Conservation (phyloP, 805 yeast species). For the Barnettozyma pratensis region DNA sequence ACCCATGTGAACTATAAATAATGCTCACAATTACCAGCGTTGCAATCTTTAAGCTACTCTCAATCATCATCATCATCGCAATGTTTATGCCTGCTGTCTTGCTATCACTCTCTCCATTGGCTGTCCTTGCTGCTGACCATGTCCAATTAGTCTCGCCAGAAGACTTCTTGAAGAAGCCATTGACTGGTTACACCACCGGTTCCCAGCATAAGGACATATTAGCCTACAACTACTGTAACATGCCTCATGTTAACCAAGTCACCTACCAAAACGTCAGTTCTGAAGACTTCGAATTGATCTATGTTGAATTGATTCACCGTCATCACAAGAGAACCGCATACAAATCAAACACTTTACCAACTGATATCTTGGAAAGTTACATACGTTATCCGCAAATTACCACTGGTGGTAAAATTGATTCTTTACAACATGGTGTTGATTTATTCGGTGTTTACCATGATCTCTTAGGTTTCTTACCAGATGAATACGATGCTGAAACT, state of each 20-base stretch:
- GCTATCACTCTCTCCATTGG: not conserved
- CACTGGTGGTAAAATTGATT: constrained; percentile 35
- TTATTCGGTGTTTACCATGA: constrained; percentile 33
- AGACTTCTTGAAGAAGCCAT: constrained; percentile 15
- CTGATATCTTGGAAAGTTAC: constrained; percentile 26
- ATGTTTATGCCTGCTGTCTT: constrained; percentile 3
- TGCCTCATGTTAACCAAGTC: constrained; percentile 35
- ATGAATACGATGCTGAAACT: constrained; percentile 26
- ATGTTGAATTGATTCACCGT: constrained; percentile 38
- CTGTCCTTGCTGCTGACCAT: constrained; percentile 8
- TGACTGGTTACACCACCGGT: constrained; percentile 20
- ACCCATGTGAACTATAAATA: not conserved
- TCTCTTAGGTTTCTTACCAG: constrained; percentile 30
- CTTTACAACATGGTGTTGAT: constrained; percentile 35
- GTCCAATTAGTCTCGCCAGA: constrained; percentile 14
- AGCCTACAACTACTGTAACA: constrained; percentile 37
- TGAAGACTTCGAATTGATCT: constrained; percentile 26
- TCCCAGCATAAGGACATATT: constrained; percentile 26
- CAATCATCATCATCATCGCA: not conserved
- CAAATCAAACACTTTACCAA: constrained; percentile 30
- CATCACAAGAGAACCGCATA: constrained; percentile 42
- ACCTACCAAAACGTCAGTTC: constrained; percentile 26
- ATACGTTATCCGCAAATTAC: constrained; percentile 35
- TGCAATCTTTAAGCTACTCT: not conserved
- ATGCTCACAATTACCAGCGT: not conserved